A percentile compares a stretch with the other conserved stretches of the same genome.
Evolutionary conservation across 2,329 filamentous ascomycete genomes (phyloP).

Genomic region (Fonsecaea pedrosoi): DNA sequence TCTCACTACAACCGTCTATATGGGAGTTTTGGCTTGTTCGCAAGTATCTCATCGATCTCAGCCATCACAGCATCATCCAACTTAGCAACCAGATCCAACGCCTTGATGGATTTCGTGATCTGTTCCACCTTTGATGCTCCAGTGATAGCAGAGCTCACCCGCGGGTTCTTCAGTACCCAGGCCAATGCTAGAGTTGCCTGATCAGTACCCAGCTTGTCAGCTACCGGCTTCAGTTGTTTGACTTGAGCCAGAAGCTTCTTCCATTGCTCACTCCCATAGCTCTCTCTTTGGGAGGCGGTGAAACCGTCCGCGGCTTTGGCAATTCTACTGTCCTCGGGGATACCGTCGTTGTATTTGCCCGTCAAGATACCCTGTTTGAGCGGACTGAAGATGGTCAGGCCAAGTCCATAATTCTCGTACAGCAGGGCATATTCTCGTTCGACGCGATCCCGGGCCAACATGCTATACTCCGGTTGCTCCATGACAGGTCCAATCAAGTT

Average conservation of each 20-base stretch:
- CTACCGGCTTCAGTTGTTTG: constrained; percentile 63
- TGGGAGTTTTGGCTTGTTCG: constrained; percentile 38
- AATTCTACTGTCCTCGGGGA: constrained; percentile 66
- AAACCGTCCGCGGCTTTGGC: constrained; percentile 64
- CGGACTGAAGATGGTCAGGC: constrained; percentile 69
- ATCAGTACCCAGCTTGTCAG: constrained; percentile 68
- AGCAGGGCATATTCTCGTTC: constrained; percentile 67
- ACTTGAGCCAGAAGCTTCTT: constrained; percentile 63
- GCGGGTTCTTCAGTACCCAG: constrained; percentile 65
- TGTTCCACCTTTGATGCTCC: constrained; percentile 53
- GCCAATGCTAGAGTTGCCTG: constrained; percentile 65
- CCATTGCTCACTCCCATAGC: constrained; percentile 52
- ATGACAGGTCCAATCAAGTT: constrained; percentile 67
- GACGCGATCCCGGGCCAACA: constrained; percentile 66
- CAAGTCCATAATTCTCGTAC: constrained; percentile 66
- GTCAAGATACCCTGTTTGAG: constrained; percentile 68
- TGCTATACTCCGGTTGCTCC: constrained; percentile 73
- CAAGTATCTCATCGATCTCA: constrained; percentile 53
- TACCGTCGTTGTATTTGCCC: constrained; percentile 71
- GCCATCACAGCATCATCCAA: constrained; percentile 53
- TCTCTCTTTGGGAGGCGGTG: constrained; percentile 55
- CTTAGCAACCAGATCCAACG: constrained; percentile 53
- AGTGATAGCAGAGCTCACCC: constrained; percentile 55
- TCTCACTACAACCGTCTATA: constrained; percentile 19
- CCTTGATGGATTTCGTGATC: constrained; percentile 51